phyloP scores from a whole-genome alignment of 2,329 filamentous ascomycete species.

The Apiospora marii region DNA sequence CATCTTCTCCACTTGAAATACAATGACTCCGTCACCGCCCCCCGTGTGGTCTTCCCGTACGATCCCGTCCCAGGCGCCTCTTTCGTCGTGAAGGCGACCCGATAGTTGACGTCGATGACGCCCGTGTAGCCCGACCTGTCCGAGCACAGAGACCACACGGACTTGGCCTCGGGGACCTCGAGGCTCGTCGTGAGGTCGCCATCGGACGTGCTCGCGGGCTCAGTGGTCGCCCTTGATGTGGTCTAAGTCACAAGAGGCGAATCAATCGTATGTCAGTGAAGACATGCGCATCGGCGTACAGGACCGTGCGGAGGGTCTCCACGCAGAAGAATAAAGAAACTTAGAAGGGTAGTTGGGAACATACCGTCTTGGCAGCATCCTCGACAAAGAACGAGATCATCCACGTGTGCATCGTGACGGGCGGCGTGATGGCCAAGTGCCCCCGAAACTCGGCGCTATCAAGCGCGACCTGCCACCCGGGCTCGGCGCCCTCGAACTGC shows the following conservation, averaged over 20 bases:
- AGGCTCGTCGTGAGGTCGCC: not conserved
- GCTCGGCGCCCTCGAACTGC: not conserved
- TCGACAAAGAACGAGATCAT: constrained; percentile 11
- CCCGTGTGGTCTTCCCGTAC: not conserved
- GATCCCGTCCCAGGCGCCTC: not conserved
- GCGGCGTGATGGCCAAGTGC: not conserved
- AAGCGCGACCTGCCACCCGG: not conserved
- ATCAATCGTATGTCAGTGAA: not conserved
- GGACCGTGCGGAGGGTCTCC: no score
- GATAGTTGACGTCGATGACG: not conserved
- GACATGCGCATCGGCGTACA: no score
- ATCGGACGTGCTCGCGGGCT: not conserved
- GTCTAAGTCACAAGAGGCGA: not conserved
- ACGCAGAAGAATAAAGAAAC: no score
- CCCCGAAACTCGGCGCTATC: not conserved
- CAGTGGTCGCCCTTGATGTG: not conserved
- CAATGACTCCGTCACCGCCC: not conserved
- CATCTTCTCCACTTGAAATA: constrained; percentile 11
- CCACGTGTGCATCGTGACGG: not conserved
- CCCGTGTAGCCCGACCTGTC: constrained; percentile 8
- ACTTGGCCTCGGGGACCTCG: not conserved
- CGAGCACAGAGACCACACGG: constrained; percentile 12
- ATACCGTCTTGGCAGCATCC: not conserved
- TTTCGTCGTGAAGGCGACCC: constrained; percentile 2
- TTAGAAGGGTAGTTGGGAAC: no score